Conservation (phyloP, 2,329 filamentous ascomycete genomes). For the Pseudogymnoascus sp. region DNA sequence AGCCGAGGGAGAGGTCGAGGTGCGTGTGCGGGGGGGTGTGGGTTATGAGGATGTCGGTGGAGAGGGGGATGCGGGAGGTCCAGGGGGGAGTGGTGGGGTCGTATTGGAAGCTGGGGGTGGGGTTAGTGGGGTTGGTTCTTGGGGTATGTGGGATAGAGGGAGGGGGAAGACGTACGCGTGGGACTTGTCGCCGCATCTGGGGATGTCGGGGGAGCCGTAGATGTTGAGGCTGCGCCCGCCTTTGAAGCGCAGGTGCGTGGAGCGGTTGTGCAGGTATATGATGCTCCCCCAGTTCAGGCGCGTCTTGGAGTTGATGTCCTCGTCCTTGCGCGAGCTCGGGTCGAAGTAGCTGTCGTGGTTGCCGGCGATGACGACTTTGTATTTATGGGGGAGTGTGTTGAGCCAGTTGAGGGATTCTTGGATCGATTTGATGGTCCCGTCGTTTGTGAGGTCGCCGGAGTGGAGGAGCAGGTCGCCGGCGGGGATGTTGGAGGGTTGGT, state of each 20-base stretch:
- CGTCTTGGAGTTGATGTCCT: slow-evolving; percentile 45
- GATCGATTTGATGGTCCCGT: slow-evolving; percentile 63
- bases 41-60: slow-evolving; percentile 56
- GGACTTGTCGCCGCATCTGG: slow-evolving; percentile 60
- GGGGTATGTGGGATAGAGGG: not conserved
- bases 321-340: slow-evolving; percentile 39
- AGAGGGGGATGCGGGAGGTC: slow-evolving; percentile 49
- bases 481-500: slow-evolving; percentile 52
- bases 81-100: slow-evolving; percentile 48
- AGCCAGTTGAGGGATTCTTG: slow-evolving; percentile 84
- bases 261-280: slow-evolving; percentile 66
- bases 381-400: slow-evolving; percentile 58
- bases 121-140: not conserved
- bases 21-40: slow-evolving; percentile 58
- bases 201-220: slow-evolving; percentile 77
- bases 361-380: slow-evolving; percentile 77
- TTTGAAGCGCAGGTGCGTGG: slow-evolving; percentile 55
- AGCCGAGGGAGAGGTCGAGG: slow-evolving; percentile 44
- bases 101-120: slow-evolving; percentile 47
- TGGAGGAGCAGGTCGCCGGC: slow-evolving; percentile 81
- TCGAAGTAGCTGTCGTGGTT: slow-evolving; percentile 91
- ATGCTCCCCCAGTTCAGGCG: slow-evolving; percentile 55
- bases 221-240: slow-evolving; percentile 55
- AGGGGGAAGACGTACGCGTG: slow-evolving; percentile 43
- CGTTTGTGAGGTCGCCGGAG: slow-evolving; percentile 74